Evolutionary conservation across 208 protist species (phyloP), one percentile per base, ranked within the genome.

Genomic region (Acanthamoeba healyi): DNA sequence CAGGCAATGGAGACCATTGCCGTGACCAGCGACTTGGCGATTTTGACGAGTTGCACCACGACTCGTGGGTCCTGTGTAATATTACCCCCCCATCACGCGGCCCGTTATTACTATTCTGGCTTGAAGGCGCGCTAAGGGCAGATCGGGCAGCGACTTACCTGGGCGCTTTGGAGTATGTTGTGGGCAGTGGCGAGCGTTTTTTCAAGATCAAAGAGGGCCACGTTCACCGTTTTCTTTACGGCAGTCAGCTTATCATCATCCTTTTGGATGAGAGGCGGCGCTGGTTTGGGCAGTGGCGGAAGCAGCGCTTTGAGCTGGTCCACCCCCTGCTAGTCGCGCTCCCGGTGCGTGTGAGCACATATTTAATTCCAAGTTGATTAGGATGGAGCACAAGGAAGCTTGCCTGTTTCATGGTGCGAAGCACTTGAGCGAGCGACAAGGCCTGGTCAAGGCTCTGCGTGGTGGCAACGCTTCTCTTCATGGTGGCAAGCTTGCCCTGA

Each of bases 191-290:
- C 44, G 74, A 84, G 36, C 12, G 74, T 51, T 29, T 56, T 44
- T 54, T 84, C 74, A 19, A 84, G 74, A 26, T 84, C 74, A 19
- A 56, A 84, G 74, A 84, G 34, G 42, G 74, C 74, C 0, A 84
- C 74, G 74, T 84, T 84, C 15, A 84, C 34, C 5, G 74, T 84
- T 26, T 84, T 84, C 74, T 84, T 84, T 4, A 84, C 74, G 1
- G 36, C 42, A 38, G 74, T 56, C 24, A 84, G 38, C 36, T 84
- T 84, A 38, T 84, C 74, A 15, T 84, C 74, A 19, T 7, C 32
- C 74, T 84, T 44, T n/a, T 84, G 74, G 9, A 84, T 84, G 38
- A 84, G 74, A 29, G 74, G 74, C 19, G 74, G 74, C 14, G 36
- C 44, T 51, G 74, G 74, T 26, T 84, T 84, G 36, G 74, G 36